Conservation (phyloP, 2,329 filamentous ascomycete species). For the Davidsoniella neocaledoniae region DNA sequence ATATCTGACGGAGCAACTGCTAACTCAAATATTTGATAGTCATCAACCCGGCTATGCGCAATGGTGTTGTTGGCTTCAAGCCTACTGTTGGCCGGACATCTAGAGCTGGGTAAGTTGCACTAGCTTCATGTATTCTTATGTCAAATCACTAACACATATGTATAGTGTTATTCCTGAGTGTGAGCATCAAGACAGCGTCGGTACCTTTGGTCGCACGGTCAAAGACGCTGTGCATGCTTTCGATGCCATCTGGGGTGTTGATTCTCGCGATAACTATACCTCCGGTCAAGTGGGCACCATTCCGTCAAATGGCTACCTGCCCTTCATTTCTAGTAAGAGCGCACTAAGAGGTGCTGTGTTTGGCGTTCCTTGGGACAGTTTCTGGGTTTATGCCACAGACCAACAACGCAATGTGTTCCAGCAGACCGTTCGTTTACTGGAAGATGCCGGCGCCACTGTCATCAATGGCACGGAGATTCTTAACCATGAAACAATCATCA, state of each 20-base stretch:
- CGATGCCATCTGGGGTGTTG: conserved; percentile 50
- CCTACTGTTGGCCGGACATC: conserved; percentile 60
- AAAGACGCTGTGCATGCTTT: conserved; percentile 50
- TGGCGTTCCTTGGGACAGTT: conserved; percentile 53
- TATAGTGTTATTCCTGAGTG: conserved; percentile 44
- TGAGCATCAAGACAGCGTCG: conserved; percentile 52
- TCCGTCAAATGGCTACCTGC: conserved; percentile 37
- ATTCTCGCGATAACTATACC: conserved; percentile 50
- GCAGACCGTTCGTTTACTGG: conserved; percentile 26
- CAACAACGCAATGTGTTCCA: conserved; percentile 39
- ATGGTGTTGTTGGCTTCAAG: conserved; percentile 56
- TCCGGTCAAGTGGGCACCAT: conserved; percentile 36
- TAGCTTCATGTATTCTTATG: background rate
- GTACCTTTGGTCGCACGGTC: conserved; percentile 49
- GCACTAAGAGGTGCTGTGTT: conserved; percentile 46
- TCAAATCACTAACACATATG: no score
- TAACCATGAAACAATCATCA: conserved; percentile 43
- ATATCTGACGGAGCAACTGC: background rate
- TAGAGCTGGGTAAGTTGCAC: conserved; percentile 23
- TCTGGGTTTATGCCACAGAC: conserved; percentile 45
- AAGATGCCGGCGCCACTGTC: conserved; percentile 45
- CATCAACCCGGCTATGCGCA: conserved; percentile 54
- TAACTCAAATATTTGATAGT: conserved; percentile 22
- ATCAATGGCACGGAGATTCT: conserved; percentile 55
- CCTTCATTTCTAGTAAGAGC: conserved; percentile 35